Conservation (phyloP, 352 stramenopile genomes). For the Pythium biforme region DNA sequence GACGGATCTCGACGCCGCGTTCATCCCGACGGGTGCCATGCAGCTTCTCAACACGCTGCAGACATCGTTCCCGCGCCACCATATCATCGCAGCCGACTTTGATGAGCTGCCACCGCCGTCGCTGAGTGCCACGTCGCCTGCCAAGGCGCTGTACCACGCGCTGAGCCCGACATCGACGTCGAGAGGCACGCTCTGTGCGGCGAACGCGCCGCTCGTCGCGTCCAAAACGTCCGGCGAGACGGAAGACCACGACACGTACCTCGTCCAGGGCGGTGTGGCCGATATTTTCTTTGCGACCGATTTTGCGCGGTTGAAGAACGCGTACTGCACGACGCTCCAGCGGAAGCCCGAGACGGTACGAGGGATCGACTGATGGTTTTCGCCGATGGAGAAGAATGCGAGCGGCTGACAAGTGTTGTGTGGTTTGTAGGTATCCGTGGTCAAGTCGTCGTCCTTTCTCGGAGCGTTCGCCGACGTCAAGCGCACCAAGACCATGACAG, state of each 20-base stretch:
- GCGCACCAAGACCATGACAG: constrained; percentile 80
- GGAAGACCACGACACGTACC: constrained; percentile 86
- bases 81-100: constrained; percentile 88
- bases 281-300: constrained; percentile 92
- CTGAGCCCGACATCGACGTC: constrained; percentile 71
- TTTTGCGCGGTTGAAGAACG: constrained; percentile 77
- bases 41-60: constrained; percentile 83
- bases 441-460: constrained; percentile 81
- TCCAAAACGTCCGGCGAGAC: constrained; percentile 77
- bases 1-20: constrained; percentile 61
- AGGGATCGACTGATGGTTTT: neutral
- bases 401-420: too few species aligned
- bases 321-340: constrained; percentile 70
- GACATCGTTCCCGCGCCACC: constrained; percentile 77
- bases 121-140: constrained; percentile 41
- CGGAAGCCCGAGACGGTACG: constrained; percentile 51
- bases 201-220: constrained; percentile 86
- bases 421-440: constrained; percentile 60
- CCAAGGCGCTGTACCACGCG: constrained; percentile 60
- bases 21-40: constrained; percentile 86
- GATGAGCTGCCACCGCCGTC: constrained; percentile 79
- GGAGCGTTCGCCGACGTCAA: constrained; percentile 75
- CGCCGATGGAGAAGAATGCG: neutral
- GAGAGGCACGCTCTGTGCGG: constrained; percentile 61
- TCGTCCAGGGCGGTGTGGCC: constrained; percentile 79